Conservation (phyloP, 441 rosid genomes). For the Sinapis alba region DNA sequence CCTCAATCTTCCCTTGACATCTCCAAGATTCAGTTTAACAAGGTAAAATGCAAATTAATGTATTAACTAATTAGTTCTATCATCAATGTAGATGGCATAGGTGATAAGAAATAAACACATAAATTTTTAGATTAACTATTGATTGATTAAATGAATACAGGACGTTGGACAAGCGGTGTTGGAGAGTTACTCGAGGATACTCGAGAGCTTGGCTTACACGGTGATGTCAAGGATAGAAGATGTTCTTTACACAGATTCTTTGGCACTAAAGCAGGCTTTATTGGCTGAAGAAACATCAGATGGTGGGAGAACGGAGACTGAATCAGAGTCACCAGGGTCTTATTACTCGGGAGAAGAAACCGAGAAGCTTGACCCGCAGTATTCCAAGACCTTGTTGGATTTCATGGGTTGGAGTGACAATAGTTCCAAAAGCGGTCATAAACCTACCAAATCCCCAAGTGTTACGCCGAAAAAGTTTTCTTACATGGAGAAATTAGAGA, state of each 20-base stretch:
- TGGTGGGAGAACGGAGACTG: conserved; percentile 8
- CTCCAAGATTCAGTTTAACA: conserved; percentile 57
- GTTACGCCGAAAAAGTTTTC: conserved; percentile 45
- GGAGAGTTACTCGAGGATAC: conserved; percentile 65
- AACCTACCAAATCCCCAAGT: conserved; percentile 18
- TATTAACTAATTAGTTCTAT: background rate
- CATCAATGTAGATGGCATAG: background rate
- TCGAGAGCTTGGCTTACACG: conserved; percentile 55
- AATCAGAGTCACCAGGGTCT: background rate
- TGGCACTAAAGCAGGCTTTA: conserved; percentile 31
- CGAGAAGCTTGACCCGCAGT: conserved; percentile 28
- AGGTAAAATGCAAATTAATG: conserved; percentile 34
- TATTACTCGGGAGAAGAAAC: conserved; percentile 42
- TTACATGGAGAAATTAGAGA: conserved; percentile 63
- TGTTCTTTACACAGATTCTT: conserved; percentile 49
- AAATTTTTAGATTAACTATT: background rate
- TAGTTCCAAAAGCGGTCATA: conserved; percentile 39
- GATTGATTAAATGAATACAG: conserved; percentile 28
- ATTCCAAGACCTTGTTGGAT: conserved; percentile 44
- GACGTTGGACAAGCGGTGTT: conserved; percentile 63
- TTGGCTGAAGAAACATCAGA: conserved; percentile 29
- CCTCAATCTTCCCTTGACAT: conserved; percentile 63
- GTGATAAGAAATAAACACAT: background rate
- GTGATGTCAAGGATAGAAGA: conserved; percentile 56
- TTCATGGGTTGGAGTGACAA: conserved; percentile 69